Conservation (phyloP, 2,329 filamentous ascomycete species). For the Botrytis pseudocinerea region DNA sequence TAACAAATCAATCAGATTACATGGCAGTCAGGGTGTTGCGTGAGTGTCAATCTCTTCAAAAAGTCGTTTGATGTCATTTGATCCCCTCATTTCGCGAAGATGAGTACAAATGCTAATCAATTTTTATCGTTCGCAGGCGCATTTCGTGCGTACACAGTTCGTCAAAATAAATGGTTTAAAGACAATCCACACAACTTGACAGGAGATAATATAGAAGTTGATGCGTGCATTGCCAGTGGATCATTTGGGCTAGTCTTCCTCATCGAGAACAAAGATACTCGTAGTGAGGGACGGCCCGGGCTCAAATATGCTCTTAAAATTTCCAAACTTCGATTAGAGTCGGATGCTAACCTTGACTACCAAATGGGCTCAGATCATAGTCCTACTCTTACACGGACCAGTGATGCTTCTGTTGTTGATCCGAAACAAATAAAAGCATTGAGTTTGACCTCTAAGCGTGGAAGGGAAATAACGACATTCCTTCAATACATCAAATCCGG, state of each 20-base stretch:
- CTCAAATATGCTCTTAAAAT: slow-evolving; percentile 7
- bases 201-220: slow-evolving; percentile 7
- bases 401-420: neutral
- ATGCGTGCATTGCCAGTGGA: slow-evolving; percentile 8
- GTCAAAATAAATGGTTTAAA: slow-evolving; percentile 14
- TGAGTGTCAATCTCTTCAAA: neutral
- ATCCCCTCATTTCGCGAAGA: neutral
- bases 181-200: neutral
- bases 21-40: slow-evolving; percentile 8
- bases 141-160: neutral
- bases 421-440: neutral
- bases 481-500: slow-evolving; percentile 5
- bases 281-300: neutral
- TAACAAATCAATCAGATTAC: neutral
- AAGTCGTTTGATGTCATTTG: neutral
- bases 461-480: neutral
- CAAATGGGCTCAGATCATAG: slow-evolving; percentile 2
- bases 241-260: slow-evolving; percentile 7
- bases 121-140: neutral
- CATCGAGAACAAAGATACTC: slow-evolving; percentile 11
- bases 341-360: neutral
- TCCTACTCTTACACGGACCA: neutral
- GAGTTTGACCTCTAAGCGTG: neutral
- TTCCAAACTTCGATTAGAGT: neutral
- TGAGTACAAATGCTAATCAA: neutral